A percentile compares a stretch with the other conserved stretches of the same genome.
phyloP scores from a whole-genome alignment of 2,329 filamentous ascomycete genomes.

The Tolypocladium amazonense region DNA sequence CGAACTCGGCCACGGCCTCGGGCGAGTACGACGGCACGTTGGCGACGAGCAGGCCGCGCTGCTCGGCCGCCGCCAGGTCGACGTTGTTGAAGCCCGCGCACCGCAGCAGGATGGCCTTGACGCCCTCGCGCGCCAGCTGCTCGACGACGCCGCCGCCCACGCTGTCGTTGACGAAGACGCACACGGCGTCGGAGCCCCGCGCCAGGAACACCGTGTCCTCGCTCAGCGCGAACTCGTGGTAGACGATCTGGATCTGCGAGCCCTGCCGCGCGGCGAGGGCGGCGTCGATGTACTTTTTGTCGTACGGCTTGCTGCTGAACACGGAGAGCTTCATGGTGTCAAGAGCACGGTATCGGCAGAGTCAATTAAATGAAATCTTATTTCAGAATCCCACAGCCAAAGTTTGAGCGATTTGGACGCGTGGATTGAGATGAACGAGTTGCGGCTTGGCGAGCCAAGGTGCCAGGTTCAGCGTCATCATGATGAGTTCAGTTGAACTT shows the following conservation, averaged over 20 bases:
- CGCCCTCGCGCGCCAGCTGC: slow-evolving; percentile 35
- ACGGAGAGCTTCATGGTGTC: slow-evolving; percentile 45
- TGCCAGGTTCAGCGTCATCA: background rate
- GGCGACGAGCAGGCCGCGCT: slow-evolving; percentile 48
- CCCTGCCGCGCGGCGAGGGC: slow-evolving; percentile 19
- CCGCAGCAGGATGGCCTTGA: slow-evolving; percentile 50
- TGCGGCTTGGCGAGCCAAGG: background rate
- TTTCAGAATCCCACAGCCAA: background rate
- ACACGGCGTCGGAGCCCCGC: slow-evolving; percentile 43
- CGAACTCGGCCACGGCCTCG: slow-evolving; percentile 60
- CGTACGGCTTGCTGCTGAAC: slow-evolving; percentile 30
- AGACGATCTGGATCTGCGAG: slow-evolving; percentile 28
- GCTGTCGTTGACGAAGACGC: slow-evolving; percentile 58
- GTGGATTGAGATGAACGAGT: background rate
- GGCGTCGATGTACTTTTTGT: slow-evolving; percentile 24
- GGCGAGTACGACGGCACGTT: slow-evolving; percentile 60
- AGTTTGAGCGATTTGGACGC: background rate
- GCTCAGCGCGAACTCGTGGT: slow-evolving; percentile 47
- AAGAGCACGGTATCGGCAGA: background rate
- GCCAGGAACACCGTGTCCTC: slow-evolving; percentile 46
- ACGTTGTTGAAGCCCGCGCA: slow-evolving; percentile 62
- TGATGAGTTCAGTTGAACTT: background rate
- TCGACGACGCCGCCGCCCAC: slow-evolving; percentile 40
- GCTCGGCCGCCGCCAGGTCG: slow-evolving; percentile 44
- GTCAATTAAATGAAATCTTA: background rate